Evolutionary conservation across 805 yeast species (phyloP).

Genomic region (Blastobotrys terrestris): DNA sequence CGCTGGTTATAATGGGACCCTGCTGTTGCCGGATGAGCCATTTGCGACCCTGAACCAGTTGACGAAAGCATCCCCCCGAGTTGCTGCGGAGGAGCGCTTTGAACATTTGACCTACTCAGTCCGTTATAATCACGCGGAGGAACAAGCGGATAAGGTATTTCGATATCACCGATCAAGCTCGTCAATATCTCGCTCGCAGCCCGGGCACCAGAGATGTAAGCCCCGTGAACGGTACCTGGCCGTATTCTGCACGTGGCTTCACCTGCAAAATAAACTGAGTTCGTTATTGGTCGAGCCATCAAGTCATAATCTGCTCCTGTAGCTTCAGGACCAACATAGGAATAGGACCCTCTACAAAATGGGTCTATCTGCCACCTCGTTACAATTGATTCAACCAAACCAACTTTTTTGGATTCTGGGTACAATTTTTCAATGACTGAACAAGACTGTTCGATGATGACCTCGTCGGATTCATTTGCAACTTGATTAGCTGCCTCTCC

Average conservation of each 20-base stretch:
- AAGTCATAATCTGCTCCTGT: slow-evolving; percentile 37
- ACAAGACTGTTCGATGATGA: slow-evolving; percentile 30
- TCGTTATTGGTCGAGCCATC: slow-evolving; percentile 34
- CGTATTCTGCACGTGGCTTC: slow-evolving; percentile 38
- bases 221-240: slow-evolving; percentile 41
- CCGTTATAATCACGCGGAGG: slow-evolving; percentile 14
- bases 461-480: slow-evolving; percentile 29
- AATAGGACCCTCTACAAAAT: slow-evolving; percentile 73
- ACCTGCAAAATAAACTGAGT: slow-evolving; percentile 37
- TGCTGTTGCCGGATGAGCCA: background rate
- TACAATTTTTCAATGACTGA: slow-evolving; percentile 27
- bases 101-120: background rate
- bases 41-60: background rate
- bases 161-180: slow-evolving; percentile 35
- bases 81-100: slow-evolving; percentile 6
- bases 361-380: slow-evolving; percentile 80
- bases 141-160: slow-evolving; percentile 33
- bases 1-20: background rate
- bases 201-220: slow-evolving; percentile 37
- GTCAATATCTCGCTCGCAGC: slow-evolving; percentile 37
- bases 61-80: background rate
- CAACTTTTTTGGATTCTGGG: slow-evolving; percentile 18
- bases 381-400: slow-evolving; percentile 36
- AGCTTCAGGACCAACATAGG: slow-evolving; percentile 39
- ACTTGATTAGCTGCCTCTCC: slow-evolving; percentile 34